Base-by-base conservation (phyloP, 1,139 yeast species). In the Geotrichum reessii region DNA sequence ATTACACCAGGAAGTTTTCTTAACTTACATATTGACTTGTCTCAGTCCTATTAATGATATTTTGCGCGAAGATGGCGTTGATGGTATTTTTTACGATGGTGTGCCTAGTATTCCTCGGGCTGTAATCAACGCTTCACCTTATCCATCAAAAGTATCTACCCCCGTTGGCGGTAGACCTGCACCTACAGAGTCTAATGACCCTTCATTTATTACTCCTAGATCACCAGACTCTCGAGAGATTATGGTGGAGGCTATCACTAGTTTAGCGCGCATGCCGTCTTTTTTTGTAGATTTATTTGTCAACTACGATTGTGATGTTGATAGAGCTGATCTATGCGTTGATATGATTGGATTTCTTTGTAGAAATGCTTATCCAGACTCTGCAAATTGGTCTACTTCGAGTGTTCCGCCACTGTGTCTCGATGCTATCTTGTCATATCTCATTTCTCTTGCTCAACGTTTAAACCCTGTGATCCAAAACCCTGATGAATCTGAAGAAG, bases 371-470 rank as follows among this genome's bases (percentile, higher is more conserved):
- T 79, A 87, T 53, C 95, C 97, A 0, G 95, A 89, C 66, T 81
- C 91, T 22, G 93, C 96, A 0, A 65, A 70, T 6, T 76, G 81
- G 66, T 86, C 96, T 0, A 88, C 97, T 0, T 89, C 87, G 46
- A 86, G 83, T 67, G 96, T 93, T 1, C 98, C 99, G 0, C 97
- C 98, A 0, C 80, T 92, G 11, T 93, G 98, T 67, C 76, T 93
- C 53, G 98, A 93, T 67, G 96, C 98, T 1, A 72, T 93, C 2
- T 76, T 93, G 40, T 80, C 88, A 1, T 84, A 86, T 63, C 77
- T 91, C 44, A 80, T 83, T 58, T 85, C 86, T n/a, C 76, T 91
- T 48, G 81, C 81, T 63, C 84, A 81, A 44, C 77, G 90, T 63
- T 75, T 83, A n/a, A 64, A 63, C 8, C 17, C 44, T 5, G 44